phyloP scores from a whole-genome alignment of 106 monocot genomes.

The Narthecium ossifragum region DNA sequence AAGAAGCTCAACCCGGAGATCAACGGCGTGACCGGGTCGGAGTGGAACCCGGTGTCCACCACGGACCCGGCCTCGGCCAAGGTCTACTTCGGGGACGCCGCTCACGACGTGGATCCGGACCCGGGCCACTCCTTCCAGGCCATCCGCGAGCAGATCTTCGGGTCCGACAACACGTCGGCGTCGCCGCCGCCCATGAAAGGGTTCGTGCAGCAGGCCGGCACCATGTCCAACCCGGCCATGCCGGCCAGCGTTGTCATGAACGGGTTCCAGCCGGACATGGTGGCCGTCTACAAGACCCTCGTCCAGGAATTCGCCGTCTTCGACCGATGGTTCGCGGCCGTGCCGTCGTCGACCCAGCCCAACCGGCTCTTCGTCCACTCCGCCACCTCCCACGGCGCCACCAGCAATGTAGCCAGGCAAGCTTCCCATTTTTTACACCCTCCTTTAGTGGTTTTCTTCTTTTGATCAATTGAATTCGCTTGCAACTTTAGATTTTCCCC shows the following conservation, averaged over 20 bases:
- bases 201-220: slow-evolving; percentile 36
- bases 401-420: slow-evolving; percentile 23
- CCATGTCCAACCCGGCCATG: slow-evolving; percentile 9
- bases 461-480: too few species aligned
- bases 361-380: slow-evolving; percentile 55
- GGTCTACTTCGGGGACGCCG: slow-evolving; percentile 20
- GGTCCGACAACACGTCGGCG: not conserved
- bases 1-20: slow-evolving; percentile 12
- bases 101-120: slow-evolving; percentile 44
- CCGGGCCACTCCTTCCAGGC: slow-evolving; percentile 38
- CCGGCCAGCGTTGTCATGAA: slow-evolving; percentile 16
- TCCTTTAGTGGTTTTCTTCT: too few species aligned
- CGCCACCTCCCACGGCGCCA: slow-evolving; percentile 47
- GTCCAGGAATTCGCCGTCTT: slow-evolving; percentile 39
- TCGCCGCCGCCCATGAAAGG: slow-evolving; percentile 26
- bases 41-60: slow-evolving; percentile 25
- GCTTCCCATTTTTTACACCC: too few species aligned
- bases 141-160: slow-evolving; percentile 35
- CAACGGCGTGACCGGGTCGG: slow-evolving; percentile 32
- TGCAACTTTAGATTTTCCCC: too few species aligned
- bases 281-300: slow-evolving; percentile 30
- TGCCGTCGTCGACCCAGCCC: slow-evolving; percentile 53
- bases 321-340: slow-evolving; percentile 53
- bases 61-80: slow-evolving; percentile 6
- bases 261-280: slow-evolving; percentile 8